Percentiles rank a stretch among this genome's conserved stretches.
These are phyloP conservation scores for Oxyria digyna DNA, from an alignment of 148 eudicot species.

Conservation along the genomic window DNA sequence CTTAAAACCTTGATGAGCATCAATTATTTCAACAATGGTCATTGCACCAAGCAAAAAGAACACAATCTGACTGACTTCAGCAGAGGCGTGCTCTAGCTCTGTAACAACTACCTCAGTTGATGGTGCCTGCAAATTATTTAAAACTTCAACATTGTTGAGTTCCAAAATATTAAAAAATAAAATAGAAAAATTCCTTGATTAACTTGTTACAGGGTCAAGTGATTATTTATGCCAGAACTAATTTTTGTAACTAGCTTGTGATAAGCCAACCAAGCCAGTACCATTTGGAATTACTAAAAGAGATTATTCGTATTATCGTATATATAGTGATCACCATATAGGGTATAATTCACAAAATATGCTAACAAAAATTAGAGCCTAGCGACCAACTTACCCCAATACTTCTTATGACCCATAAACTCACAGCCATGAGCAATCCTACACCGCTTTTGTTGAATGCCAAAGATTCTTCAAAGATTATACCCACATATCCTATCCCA, in stretches of 20 bases:
- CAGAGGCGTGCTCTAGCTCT: conserved; percentile 84
- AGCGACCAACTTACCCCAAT: conserved; percentile 51
- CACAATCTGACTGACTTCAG: conserved; percentile 96
- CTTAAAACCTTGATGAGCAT: conserved; percentile 99
- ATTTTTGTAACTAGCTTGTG: background rate
- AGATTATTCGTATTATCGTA: background rate
- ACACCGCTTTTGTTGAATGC: conserved; percentile 99
- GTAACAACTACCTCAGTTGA: conserved; percentile 78
- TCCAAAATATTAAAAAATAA: background rate
- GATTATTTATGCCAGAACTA: background rate
- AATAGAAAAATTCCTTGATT: background rate
- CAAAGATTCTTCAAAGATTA: conserved; percentile 89
- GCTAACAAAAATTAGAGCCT: background rate
- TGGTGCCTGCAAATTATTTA: conserved; percentile 59
- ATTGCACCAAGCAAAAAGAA: conserved; percentile 97
- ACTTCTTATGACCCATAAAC: conserved; percentile 87
- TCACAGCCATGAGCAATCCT: conserved; percentile 88
- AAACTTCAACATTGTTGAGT: no score
- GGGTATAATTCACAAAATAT: background rate
- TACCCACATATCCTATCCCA: conserved; percentile 84
- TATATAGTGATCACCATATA: background rate
- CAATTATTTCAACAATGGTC: conserved; percentile 97
- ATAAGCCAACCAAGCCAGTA: background rate
- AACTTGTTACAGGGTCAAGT: background rate
- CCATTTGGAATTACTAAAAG: background rate